Evolutionary conservation across 306 rosid species (phyloP), one percentile per base, ranked within the genome.

Genomic region (Medicago lupulina): DNA sequence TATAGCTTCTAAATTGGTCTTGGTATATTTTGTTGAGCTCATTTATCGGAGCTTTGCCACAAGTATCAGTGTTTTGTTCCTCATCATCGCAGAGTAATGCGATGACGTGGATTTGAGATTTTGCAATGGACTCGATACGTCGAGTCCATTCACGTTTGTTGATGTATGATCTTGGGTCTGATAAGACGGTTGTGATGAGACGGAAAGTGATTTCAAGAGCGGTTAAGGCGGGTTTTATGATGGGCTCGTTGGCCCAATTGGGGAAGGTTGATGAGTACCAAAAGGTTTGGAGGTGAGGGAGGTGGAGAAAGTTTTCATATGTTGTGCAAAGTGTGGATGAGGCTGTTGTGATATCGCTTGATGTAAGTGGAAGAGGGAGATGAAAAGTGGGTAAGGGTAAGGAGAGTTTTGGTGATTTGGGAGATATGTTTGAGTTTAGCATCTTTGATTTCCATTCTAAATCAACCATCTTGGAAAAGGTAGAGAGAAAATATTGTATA

Each of bases 141-240:
- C 93, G 88, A 47, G 58, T 68, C 98, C 96, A 92, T 66, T 95
- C 97, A 53, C 95, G 85, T 9, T 80, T 82, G 87, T 90, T 92
- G 1, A 81, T 67, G 38, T 92, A 92, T 3, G 89, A 91, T 7
- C 98, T 65, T 0, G 96, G 92, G 67, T 95, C 97, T 0, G 91
- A 89, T n/a, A 87, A 17, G 10, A 79, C 84, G 44, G 90, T 87
- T 4, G 91, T 81, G 25, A 95, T 58, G 66, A 95, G 83, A 25
- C 97, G 89, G 78, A 95, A 92, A 17, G 98, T 85, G 55, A 92
- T 89, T 70, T 95, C 98, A 4, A 95, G 75, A 6, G 90, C 97
- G 6, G 88, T 92, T 5, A 95, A 34, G 9, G 93, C 87, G 55
- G 98, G 98, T 57, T 89, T 95, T 40, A 90, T 6, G 34, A 91